Evolutionary conservation across 768 basidiomycete species (phyloP).

Genomic region (Trametes meyenii): DNA sequence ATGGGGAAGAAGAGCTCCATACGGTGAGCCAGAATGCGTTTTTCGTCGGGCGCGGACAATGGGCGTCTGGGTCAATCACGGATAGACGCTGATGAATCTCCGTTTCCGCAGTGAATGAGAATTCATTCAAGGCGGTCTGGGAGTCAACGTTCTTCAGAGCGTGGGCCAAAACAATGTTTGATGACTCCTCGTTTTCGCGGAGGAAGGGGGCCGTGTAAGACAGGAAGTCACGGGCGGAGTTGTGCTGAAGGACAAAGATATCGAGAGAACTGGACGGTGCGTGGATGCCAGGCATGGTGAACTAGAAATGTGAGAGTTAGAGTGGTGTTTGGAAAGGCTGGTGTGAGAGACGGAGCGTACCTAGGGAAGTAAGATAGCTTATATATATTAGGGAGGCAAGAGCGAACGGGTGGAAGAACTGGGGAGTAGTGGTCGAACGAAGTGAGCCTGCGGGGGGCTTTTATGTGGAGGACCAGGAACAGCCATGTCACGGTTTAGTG

Average conservation of each 20-base stretch:
- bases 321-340: neutral
- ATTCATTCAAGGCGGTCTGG: conserved; percentile 42
- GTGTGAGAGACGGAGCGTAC: neutral
- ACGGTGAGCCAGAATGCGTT: conserved; percentile 53
- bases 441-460: conserved; percentile 1
- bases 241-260: conserved; percentile 42
- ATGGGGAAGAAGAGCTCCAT: conserved; percentile 42
- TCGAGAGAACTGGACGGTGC: conserved; percentile 24
- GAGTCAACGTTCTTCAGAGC: conserved; percentile 46
- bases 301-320: neutral
- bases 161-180: conserved; percentile 56
- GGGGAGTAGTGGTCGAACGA: conserved; percentile 3
- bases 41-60: conserved; percentile 23
- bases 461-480: conserved; percentile 19
- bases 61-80: conserved; percentile 29
- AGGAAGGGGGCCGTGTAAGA: conserved; percentile 45
- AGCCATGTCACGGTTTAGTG: conserved; percentile 21
- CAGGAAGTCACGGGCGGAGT: conserved; percentile 45
- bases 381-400: neutral
- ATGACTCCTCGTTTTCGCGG: conserved; percentile 46
- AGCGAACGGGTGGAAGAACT: neutral
- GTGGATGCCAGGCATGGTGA: conserved; percentile 38
- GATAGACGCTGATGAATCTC: conserved; percentile 36
- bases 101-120: conserved; percentile 38
- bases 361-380: too few species aligned